A percentile compares a stretch with the other conserved stretches of the same genome.
Conservation (phyloP, 2,329 filamentous ascomycete genomes). For the Colletotrichum zoysiae region DNA sequence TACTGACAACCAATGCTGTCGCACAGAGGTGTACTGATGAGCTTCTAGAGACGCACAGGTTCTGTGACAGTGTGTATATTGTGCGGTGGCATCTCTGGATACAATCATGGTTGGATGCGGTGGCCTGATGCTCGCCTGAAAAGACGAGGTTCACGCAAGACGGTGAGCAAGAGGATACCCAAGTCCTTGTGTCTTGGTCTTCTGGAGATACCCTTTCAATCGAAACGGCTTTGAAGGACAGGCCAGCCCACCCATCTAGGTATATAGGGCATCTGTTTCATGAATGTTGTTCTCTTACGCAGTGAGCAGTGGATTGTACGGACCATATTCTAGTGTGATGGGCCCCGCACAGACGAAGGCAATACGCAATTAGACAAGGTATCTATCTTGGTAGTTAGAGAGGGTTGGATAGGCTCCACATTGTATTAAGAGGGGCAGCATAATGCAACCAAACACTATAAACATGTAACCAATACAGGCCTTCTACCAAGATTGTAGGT, state of each 20-base stretch:
- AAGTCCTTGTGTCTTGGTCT: neutral
- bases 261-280: neutral
- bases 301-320: neutral
- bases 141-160: neutral
- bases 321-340: neutral
- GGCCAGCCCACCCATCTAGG: neutral
- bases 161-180: neutral
- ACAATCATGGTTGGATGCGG: neutral
- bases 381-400: no score
- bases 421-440: neutral
- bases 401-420: neutral
- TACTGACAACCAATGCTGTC: neutral
- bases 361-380: no score
- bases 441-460: neutral
- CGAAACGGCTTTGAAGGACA: neutral
- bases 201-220: neutral
- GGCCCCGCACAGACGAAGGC: no score
- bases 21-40: neutral
- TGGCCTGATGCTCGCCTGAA: no score
- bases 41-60: neutral
- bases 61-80: neutral
- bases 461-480: neutral
- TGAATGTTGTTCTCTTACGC: neutral
- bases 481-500: neutral
- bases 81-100: neutral